phyloP scores from a whole-genome alignment of 352 stramenopile species.

The Phytophthora boehmeriae region DNA sequence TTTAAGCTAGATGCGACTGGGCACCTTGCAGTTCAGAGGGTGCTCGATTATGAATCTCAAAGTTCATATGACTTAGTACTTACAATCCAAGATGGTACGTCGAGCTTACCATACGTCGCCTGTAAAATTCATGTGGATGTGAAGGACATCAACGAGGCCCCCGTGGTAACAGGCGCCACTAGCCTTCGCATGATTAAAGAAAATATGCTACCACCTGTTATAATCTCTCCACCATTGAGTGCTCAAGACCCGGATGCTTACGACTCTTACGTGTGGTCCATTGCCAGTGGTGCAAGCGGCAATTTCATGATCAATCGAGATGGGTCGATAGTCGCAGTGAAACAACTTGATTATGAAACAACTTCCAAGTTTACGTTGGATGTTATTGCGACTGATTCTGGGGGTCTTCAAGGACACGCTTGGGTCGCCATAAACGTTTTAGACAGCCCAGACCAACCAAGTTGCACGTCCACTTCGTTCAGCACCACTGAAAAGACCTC shows the following conservation, averaged over 20 bases:
- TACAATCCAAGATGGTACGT: conserved; percentile 27
- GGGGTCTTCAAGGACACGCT: conserved; percentile 36
- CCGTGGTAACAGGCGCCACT: conserved; percentile 29
- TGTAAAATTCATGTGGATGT: conserved; percentile 55
- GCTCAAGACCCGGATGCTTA: conserved; percentile 51
- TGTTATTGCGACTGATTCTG: conserved; percentile 44
- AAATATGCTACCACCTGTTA: conserved; percentile 41
- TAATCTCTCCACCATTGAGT: conserved; percentile 29
- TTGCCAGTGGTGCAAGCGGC: conserved; percentile 38
- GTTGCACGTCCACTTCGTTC: conserved; percentile 34
- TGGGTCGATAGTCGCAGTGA: conserved; percentile 41
- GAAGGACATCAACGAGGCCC: conserved; percentile 58
- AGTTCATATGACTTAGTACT: conserved; percentile 29
- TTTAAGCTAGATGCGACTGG: conserved; percentile 25
- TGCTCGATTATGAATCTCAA: conserved; percentile 22
- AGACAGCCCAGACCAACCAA: conserved; percentile 50
- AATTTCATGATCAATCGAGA: conserved; percentile 52
- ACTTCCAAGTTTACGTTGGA: conserved; percentile 41
- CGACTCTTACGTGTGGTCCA: conserved; percentile 45
- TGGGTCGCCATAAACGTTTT: conserved; percentile 35
- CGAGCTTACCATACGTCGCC: conserved; percentile 8
- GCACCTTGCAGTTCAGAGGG: conserved; percentile 17
- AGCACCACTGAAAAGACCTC: conserved; percentile 33
- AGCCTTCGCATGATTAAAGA: conserved; percentile 40
- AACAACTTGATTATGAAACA: conserved; percentile 50